A percentile compares a stretch with the other conserved stretches of the same genome.
These are phyloP conservation scores for Leishmania tarentolae DNA, from an alignment of 208 protist genomes.

Conservation along the genomic window DNA sequence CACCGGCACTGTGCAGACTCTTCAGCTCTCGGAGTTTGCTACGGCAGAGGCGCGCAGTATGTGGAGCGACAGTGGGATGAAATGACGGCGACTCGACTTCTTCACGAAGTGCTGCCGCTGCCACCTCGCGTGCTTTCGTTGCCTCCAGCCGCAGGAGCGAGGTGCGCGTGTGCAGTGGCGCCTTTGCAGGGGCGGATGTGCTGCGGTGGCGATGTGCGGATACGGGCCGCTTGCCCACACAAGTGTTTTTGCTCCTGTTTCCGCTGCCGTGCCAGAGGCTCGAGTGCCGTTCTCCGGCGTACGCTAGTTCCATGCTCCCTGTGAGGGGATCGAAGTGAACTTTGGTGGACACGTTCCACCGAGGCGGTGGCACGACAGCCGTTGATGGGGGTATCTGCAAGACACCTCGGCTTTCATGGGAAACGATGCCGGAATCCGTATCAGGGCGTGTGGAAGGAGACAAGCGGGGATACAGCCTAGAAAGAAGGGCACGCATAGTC, in stretches of 20 bases:
- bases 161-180: constrained; percentile 24
- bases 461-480: background rate
- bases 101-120: constrained; percentile 5
- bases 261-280: background rate
- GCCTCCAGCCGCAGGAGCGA: constrained; percentile 20
- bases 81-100: constrained; percentile 24
- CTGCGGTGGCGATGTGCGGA: background rate
- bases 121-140: constrained; percentile 11
- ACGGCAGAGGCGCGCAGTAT: constrained; percentile 22
- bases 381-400: background rate
- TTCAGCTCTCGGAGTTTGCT: constrained; percentile 23
- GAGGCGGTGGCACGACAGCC: background rate
- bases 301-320: background rate
- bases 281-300: background rate
- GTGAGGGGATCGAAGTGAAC: background rate
- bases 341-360: constrained; percentile 13
- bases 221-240: background rate
- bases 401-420: background rate
- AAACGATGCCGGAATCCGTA: background rate
- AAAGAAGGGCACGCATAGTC: background rate
- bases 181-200: background rate
- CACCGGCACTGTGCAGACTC: too few species aligned
- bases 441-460: background rate
- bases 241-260: background rate
- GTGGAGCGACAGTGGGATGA: constrained; percentile 15